Evolutionary conservation across 768 basidiomycete species (phyloP).

Genomic region (Pholiota molesta): DNA sequence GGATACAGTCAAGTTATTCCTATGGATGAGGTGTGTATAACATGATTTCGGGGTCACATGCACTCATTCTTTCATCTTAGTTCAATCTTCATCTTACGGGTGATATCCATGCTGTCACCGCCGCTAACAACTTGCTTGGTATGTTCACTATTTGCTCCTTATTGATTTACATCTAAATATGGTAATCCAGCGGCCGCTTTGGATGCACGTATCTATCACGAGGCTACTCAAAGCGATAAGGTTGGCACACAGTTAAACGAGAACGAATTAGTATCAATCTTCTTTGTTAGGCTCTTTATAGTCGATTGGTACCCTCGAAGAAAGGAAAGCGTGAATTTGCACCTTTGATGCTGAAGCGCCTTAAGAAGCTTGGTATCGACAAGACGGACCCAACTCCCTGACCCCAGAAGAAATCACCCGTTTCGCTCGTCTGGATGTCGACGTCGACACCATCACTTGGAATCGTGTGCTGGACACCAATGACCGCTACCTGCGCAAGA

Average conservation of each 20-base stretch:
- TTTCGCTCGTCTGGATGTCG: conserved; percentile 92
- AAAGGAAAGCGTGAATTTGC: conserved; percentile 96
- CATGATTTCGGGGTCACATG: neutral
- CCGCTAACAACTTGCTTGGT: conserved; percentile 96
- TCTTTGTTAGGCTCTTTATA: conserved; percentile 72
- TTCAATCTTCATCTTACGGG: conserved; percentile 97
- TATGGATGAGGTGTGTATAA: conserved; percentile 83
- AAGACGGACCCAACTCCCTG: conserved; percentile 89
- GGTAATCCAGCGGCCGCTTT: conserved; percentile 79
- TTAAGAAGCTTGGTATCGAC: conserved; percentile 93
- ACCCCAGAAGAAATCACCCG: conserved; percentile 89
- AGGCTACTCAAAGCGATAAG: conserved; percentile 95
- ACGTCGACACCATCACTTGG: conserved; percentile 93
- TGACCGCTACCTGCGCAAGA: conserved; percentile 93
- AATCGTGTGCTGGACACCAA: conserved; percentile 97
- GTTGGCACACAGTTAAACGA: conserved; percentile 28
- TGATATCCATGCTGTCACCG: conserved; percentile 97
- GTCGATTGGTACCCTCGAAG: conserved; percentile 87
- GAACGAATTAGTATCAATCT: neutral
- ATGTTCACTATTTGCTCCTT: neutral
- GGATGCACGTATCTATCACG: conserved; percentile 97
- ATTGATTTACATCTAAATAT: neutral
- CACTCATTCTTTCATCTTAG: conserved; percentile 36
- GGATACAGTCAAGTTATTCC: conserved; percentile 99
- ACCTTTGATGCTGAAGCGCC: conserved; percentile 93